Percentiles rank a stretch among this genome's conserved stretches.
Evolutionary conservation across 176 grass and related monocot species (phyloP).

Genomic region (Coix lacrymajobi): DNA sequence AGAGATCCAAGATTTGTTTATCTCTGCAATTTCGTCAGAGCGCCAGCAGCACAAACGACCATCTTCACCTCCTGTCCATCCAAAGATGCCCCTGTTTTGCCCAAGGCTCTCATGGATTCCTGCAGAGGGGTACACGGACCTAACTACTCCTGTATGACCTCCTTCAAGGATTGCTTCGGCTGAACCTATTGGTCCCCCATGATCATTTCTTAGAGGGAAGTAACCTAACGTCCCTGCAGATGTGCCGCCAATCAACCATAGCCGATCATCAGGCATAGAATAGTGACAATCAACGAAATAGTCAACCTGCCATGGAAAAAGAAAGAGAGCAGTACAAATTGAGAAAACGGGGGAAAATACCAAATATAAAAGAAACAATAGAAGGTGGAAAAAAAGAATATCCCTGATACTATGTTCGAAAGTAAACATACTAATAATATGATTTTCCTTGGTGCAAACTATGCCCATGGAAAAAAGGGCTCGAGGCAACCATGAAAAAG

Average conservation of each 20-base stretch:
- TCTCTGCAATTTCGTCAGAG: conserved; percentile 36
- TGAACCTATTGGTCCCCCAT: conserved; percentile 21
- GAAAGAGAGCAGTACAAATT: not conserved
- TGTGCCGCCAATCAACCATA: conserved; percentile 80
- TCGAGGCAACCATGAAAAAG: not conserved
- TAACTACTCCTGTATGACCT: conserved; percentile 73
- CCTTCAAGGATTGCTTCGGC: conserved; percentile 78
- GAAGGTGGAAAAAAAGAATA: not conserved
- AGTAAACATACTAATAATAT: not conserved
- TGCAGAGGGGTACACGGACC: conserved; percentile 51
- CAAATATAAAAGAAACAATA: not conserved
- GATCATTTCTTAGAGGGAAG: conserved; percentile 60
- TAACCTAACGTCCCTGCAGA: conserved; percentile 67
- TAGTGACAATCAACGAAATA: conserved; percentile 98
- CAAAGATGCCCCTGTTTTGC: conserved; percentile 57
- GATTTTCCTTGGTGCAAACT: not conserved
- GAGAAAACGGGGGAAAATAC: not conserved
- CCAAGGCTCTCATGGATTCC: conserved; percentile 27
- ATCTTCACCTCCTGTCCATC: conserved; percentile 94
- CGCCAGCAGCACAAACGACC: conserved; percentile 85
- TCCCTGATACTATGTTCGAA: not conserved
- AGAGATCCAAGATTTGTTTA: conserved; percentile 73
- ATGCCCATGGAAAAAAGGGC: not conserved
- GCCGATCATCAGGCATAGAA: conserved; percentile 48
- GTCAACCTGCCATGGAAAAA: conserved; percentile 50